Evolutionary conservation across 1,284 basidiomycete species (phyloP).

Genomic region (Caloboletus firmus): DNA sequence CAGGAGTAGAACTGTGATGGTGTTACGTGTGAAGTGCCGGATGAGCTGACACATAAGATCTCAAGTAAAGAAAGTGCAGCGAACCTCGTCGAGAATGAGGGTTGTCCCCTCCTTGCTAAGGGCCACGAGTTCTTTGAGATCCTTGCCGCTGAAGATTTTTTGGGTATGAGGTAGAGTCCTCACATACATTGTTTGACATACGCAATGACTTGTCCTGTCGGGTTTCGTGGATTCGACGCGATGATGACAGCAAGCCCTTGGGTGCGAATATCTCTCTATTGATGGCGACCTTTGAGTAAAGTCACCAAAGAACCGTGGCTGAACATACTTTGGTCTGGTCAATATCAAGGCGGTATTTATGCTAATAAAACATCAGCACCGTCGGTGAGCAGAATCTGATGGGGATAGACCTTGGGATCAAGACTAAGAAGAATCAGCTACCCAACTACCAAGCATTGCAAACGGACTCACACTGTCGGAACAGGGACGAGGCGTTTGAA

Average conservation of each 20-base stretch:
- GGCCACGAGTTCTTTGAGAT: constrained; percentile 77
- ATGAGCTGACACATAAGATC: background rate
- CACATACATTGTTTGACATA: constrained; percentile 28
- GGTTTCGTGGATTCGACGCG: constrained; percentile 89
- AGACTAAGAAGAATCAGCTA: constrained; percentile 42
- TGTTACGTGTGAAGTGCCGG: background rate
- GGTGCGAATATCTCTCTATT: constrained; percentile 69
- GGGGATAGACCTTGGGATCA: constrained; percentile 51
- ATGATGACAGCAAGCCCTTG: constrained; percentile 87
- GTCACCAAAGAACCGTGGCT: background rate
- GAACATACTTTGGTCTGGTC: constrained; percentile 60
- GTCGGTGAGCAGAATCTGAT: background rate
- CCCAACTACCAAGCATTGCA: background rate
- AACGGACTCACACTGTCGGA: constrained; percentile 71
- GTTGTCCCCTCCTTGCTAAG: constrained; percentile 76
- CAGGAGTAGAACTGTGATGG: constrained; percentile 77
- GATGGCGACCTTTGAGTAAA: constrained; percentile 5
- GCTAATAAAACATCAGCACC: constrained; percentile 33
- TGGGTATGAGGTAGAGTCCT: constrained; percentile 5
- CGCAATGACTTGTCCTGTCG: constrained; percentile 79
- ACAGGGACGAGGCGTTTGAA: constrained; percentile 90
- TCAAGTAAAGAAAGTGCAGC: constrained; percentile 7
- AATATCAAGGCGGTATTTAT: constrained; percentile 72
- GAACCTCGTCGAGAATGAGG: constrained; percentile 83
- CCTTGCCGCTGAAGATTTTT: constrained; percentile 56